Evolutionary conservation across 2,329 filamentous ascomycete species (phyloP).

Genomic region (Biscogniauxia sp.): DNA sequence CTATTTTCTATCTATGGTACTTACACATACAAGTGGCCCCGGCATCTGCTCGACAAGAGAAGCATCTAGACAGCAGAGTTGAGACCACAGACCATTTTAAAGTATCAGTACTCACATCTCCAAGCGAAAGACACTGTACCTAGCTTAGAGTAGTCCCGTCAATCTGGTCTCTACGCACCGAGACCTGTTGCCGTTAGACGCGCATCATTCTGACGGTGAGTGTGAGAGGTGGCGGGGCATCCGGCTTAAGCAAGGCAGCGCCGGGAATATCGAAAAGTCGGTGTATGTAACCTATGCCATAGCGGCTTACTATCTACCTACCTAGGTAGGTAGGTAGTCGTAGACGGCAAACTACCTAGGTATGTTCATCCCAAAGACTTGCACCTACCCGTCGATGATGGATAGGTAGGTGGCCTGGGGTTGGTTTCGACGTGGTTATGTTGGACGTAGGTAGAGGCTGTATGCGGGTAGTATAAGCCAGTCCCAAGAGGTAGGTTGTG

Average conservation of each 20-base stretch:
- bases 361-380: conserved; percentile 1
- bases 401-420: neutral
- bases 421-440: neutral
- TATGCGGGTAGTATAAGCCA: conserved; percentile 8
- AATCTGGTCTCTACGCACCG: neutral
- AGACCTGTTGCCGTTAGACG: conserved; percentile 5
- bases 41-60: neutral
- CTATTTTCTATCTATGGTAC: neutral
- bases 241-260: conserved; percentile 11
- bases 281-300: conserved; percentile 24
- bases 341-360: conserved; percentile 4
- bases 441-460: neutral
- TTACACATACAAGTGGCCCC: no score
- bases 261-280: conserved; percentile 21
- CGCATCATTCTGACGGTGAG: conserved; percentile 26
- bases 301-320: conserved; percentile 14
- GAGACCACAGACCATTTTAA: conserved; percentile 8
- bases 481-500: neutral
- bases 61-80: no score
- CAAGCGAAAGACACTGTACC: conserved; percentile 16
- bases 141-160: neutral
- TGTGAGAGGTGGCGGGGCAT: conserved; percentile 6
- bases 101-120: conserved; percentile 11
- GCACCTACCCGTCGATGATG: neutral
- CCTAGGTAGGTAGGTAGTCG: no score